phyloP scores from a whole-genome alignment of 2,329 filamentous ascomycete species.

The Chaetoscypha palmicola region DNA sequence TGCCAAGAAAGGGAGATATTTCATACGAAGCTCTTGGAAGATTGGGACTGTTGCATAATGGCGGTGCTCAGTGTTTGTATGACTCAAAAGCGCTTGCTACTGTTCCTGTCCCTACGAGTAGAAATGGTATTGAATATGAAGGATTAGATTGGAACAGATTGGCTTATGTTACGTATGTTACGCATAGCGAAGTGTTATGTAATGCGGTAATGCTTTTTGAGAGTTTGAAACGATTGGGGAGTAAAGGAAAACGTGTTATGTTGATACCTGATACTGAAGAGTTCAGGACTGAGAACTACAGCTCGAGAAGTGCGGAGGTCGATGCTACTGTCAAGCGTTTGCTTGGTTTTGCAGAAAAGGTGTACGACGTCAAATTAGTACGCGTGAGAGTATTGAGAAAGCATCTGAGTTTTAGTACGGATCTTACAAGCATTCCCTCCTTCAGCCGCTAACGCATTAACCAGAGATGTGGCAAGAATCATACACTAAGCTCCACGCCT shows the following conservation, averaged over 20 bases:
- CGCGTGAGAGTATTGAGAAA: constrained; percentile 37
- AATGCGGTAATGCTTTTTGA: constrained; percentile 47
- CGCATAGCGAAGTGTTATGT: constrained; percentile 41
- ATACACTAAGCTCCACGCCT: constrained; percentile 62
- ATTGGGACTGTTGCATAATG: background rate
- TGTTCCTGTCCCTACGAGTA: background rate
- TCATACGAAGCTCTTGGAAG: constrained; percentile 1
- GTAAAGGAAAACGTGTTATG: constrained; percentile 39
- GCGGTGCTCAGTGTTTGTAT: constrained; percentile 5
- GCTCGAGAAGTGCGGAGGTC: constrained; percentile 32
- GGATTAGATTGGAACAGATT: constrained; percentile 37
- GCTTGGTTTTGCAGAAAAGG: constrained; percentile 38
- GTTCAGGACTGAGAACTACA: constrained; percentile 7
- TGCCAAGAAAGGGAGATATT: constrained; percentile 1
- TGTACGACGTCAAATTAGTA: constrained; percentile 39
- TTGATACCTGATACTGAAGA: constrained; percentile 36
- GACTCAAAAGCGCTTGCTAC: constrained; percentile 4
- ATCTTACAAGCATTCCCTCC: background rate
- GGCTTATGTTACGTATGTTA: constrained; percentile 46
- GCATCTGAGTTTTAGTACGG: constrained; percentile 33
- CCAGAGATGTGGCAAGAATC: constrained; percentile 32
- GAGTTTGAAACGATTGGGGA: constrained; percentile 35
- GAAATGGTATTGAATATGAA: background rate
- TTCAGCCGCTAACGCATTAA: background rate
- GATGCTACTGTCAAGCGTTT: constrained; percentile 25